Evolutionary conservation across 495 filamentous ascomycete genomes (phyloP).

Genomic region (Daldinia loculata): DNA sequence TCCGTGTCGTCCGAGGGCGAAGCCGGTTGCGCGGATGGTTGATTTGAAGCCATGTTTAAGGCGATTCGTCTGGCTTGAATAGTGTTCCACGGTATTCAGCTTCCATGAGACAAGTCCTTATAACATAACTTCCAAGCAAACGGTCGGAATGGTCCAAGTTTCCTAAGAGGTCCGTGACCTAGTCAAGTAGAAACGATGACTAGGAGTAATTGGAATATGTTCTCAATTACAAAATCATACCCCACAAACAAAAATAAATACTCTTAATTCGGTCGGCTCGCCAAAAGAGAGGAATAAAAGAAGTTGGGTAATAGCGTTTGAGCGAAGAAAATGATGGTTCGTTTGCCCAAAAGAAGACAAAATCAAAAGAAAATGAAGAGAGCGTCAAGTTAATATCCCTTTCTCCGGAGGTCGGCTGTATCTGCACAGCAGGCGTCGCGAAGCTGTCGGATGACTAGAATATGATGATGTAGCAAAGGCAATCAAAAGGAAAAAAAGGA

Average conservation of each 20-base stretch:
- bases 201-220: neutral
- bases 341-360: conserved; percentile 10
- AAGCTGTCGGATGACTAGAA: conserved; percentile 43
- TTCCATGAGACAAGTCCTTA: conserved; percentile 15
- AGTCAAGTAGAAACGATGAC: neutral
- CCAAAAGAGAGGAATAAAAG: conserved; percentile 4
- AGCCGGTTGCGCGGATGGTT: conserved; percentile 45
- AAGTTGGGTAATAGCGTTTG: conserved; percentile 6
- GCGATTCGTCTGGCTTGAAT: neutral
- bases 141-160: neutral
- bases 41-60: conserved; percentile 49
- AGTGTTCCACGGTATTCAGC: neutral
- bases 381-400: conserved; percentile 42
- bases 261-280: neutral
- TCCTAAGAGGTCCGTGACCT: neutral
- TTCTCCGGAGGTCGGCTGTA: neutral
- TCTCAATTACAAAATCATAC: neutral
- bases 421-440: conserved; percentile 38
- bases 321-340: conserved; percentile 2
- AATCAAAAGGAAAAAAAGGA: conserved; percentile 18
- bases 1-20: conserved; percentile 52
- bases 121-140: conserved; percentile 1
- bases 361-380: conserved; percentile 24
- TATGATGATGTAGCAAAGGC: conserved; percentile 39
- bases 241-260: conserved; percentile 2